Percentiles rank a stretch among this genome's conserved stretches.
Conservation (phyloP, 116 monocot genomes). For the Papilionanthe hybrid region DNA sequence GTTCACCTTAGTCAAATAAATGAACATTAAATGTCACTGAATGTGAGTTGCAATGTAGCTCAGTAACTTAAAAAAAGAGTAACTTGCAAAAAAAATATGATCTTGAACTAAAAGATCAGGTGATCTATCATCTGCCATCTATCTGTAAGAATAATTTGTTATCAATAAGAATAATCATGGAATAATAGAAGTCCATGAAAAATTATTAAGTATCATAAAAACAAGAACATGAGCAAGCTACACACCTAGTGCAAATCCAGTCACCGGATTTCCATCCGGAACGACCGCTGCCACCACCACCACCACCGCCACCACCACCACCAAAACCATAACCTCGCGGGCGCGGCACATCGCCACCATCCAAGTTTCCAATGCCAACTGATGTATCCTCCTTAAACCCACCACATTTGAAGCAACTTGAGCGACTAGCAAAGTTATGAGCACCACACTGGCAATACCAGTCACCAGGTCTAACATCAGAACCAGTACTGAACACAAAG, state of each 20-base stretch:
- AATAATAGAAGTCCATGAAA: too few species aligned
- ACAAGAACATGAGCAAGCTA: background rate
- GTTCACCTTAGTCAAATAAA: background rate
- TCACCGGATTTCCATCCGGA: constrained; percentile 75
- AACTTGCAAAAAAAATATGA: too few species aligned
- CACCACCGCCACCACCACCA: constrained; percentile 19
- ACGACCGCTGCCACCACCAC: constrained; percentile 27
- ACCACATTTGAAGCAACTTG: constrained; percentile 84
- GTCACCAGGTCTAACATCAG: constrained; percentile 78
- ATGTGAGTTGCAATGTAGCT: too few species aligned
- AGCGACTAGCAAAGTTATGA: constrained; percentile 93
- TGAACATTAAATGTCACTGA: too few species aligned
- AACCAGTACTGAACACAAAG: constrained; percentile 45
- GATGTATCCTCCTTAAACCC: constrained; percentile 69
- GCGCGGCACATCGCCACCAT: constrained; percentile 16
- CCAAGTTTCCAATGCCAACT: constrained; percentile 13
- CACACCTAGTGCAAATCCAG: constrained; percentile 85
- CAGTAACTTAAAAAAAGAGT: too few species aligned
- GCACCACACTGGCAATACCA: constrained; percentile 78
- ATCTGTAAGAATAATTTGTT: too few species aligned
- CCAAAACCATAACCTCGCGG: constrained; percentile 33
- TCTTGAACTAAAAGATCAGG: too few species aligned
- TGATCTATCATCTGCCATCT: too few species aligned
- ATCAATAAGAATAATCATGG: too few species aligned
- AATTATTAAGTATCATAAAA: too few species aligned